A percentile compares a stretch with the other conserved stretches of the same genome.
phyloP scores from a whole-genome alignment of 495 filamentous ascomycete species.

The Aspergillus olivimuriae region DNA sequence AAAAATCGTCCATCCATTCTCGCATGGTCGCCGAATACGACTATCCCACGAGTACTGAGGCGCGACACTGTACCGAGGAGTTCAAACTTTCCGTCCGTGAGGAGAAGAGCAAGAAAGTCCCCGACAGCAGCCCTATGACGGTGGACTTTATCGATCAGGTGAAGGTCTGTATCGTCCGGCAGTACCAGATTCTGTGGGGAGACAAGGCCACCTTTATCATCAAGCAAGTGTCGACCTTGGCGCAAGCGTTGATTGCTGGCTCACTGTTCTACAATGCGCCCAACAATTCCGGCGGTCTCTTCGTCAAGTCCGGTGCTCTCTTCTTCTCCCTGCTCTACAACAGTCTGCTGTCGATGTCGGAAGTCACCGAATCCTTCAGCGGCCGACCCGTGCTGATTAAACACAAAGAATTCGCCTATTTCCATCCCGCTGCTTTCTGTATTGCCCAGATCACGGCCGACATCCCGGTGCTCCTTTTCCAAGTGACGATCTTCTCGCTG shows the following conservation, averaged over 20 bases:
- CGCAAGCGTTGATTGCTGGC: slow-evolving; percentile 36
- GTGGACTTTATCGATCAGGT: slow-evolving; percentile 54
- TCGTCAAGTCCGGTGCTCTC: slow-evolving; percentile 49
- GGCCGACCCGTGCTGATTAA: slow-evolving; percentile 67
- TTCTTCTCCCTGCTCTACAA: slow-evolving; percentile 76
- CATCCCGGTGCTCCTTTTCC: slow-evolving; percentile 58
- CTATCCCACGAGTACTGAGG: slow-evolving; percentile 41
- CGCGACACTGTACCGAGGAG: slow-evolving; percentile 37
- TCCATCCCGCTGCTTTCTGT: slow-evolving; percentile 65
- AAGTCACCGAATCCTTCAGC: slow-evolving; percentile 63
- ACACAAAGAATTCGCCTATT: slow-evolving; percentile 70
- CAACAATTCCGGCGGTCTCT: slow-evolving; percentile 38
- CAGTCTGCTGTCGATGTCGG: slow-evolving; percentile 63
- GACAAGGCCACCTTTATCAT: slow-evolving; percentile 55
- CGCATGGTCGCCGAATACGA: slow-evolving; percentile 41
- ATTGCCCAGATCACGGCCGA: slow-evolving; percentile 67
- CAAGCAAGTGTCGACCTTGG: slow-evolving; percentile 45
- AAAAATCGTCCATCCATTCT: slow-evolving; percentile 30
- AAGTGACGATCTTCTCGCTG: slow-evolving; percentile 58
- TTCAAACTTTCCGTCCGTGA: slow-evolving; percentile 43
- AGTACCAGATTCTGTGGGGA: slow-evolving; percentile 55
- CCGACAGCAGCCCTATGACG: slow-evolving; percentile 46
- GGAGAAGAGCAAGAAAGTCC: slow-evolving; percentile 35
- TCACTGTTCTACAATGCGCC: slow-evolving; percentile 39
- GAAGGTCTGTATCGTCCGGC: slow-evolving; percentile 45